Base-by-base conservation (phyloP, 768 basidiomycete species). In the Auricularia sp. region DNA sequence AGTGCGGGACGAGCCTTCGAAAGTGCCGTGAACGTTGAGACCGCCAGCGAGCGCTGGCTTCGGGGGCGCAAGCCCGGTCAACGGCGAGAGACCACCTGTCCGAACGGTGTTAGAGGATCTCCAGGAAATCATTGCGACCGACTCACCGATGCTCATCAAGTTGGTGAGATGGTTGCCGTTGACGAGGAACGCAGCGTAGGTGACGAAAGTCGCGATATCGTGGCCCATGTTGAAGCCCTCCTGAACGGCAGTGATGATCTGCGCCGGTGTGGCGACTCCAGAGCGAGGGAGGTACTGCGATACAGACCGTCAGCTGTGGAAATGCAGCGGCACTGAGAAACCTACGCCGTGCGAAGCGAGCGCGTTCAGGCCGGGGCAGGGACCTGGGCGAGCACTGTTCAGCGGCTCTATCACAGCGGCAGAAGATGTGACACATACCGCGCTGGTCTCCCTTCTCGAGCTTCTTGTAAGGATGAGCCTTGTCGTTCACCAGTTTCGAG, bases 191-290 rank as follows among this genome's bases (percentile, higher is more conserved):
- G 61, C 65, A 35, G 61, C 61, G 35, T 65, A 65, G 35, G 42
- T 44, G 16, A 65, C 44, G 21, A 65, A 62, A 10, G 5, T 36
- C 3, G 65, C 65, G 23, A 65, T 18, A 34, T 65, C 65, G 18
- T 35, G 36, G 7, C 65, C 65, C 65, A 65, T 53, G 51, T 65
- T 65, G 61, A 65, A 65, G 21, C 65, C 65, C 51, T 65, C 65
- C 51, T 53, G 44, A 33, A 65, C 65, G n/a, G 65, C 65, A 7
- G 36, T 54, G n/a, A 65, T 29, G 36, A 65, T 53, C 34, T 65
- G 65, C 16, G 21, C 61, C 3, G 65, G 65, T n/a, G 47, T 65
- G n/a, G 65, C 65, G 29, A 65, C 47, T 8, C 65, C 65, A 18
- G 39, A 23, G 11, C 65, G 42, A 11, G 65, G 65, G 33, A 65